Evolutionary conservation across 108 stramenopile genomes (phyloP), one percentile per base, ranked within the genome.

Genomic region (Skeletonema grethae): DNA sequence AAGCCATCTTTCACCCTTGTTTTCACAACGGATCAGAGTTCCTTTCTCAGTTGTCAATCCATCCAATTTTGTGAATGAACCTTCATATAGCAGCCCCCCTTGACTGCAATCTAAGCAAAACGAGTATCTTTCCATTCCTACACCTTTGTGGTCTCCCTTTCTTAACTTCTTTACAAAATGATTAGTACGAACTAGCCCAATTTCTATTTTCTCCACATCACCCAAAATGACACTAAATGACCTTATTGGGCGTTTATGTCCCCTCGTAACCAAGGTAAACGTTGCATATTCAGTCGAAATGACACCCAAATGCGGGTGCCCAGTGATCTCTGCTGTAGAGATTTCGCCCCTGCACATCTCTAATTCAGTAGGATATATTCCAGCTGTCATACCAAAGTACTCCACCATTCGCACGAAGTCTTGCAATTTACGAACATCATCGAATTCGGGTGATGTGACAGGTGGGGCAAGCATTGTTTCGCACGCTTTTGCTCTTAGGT

Each of bases 341-440:
- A 73, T 59, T 25, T 79, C 73, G 4, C 77, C 77, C 30, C 82
- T 72, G 18, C 74, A 75, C 57, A 82, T 67, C 61, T 82, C 80
- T 63, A 82, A 75, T 18, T 75, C 67, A 38, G 82, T 79, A 12
- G 85, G 85, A 43, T 77, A 86, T 9, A 86, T 81, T 15, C 80
- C 82, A 15, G 66, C 65, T 0, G 82, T 84, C 79, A 83, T 81
- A 12, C 85, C 85, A 65, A 76, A 86, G 56, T 84, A 84, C 67
- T 86, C 85, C 7, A 86, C 82, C 85, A 86, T 86, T 29, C 85
- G 79, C 34, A 80, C 63, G 43, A 86, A 86, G 61, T 86, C 68
- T 43, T 75, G 34, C 41, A 61, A 38, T 61, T 65, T 41, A 11
- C 48, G 63, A 18, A 73, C 74, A 29, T 72, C 73, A 29, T 71